Base-by-base conservation (phyloP, 2,329 filamentous ascomycete species). In the Aspergillus puulaauensis region DNA sequence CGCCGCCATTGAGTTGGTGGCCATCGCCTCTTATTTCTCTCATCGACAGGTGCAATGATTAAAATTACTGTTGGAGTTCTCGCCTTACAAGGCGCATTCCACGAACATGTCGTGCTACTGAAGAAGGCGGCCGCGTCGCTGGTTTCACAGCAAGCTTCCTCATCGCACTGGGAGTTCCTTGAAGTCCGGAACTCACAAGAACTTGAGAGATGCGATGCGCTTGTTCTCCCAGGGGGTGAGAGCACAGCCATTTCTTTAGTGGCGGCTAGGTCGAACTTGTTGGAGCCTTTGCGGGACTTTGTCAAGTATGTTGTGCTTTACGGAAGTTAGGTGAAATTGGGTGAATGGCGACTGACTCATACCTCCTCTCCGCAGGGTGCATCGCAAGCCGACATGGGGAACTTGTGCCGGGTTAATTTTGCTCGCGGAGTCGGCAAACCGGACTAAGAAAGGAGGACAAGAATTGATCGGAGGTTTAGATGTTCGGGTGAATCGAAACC, bases 391-490 rank as follows among this genome's bases (percentile, higher is more conserved):
- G 11, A 90, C 90, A 23, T 99, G 93, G 93, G 95, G 95, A 56
- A 98, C 95, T 19, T 99, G 95, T 73, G 95, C 95, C 12, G 95
- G 95, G 9, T 83, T 98, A 57, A 97, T 99, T 66, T 80, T 98
- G 49, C 86, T 99, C 50, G 89, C 92, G 2, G 90, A 96, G 69
- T 87, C 89, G 58, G 93, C 92, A 50, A 96, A 93, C 73, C 85
- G 88, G 61, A 92, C 90, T 39, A 98, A 97, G 73, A 87, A 90
- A 68, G 92, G 91, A 44, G 93, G 93, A 0, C 95, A 98, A 74
- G 91, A 96, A 59, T 83, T 98, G 54, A 91, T 99, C 61, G 95
- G 95, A 14, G 95, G 95, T 2, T 82, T 99, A 39, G 88, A 92
- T 69, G 93, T 99, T 37, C 83, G 91, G 46, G 93, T 98, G 33